phyloP scores from a whole-genome alignment of 78 protist species.

The Dictyostelium purpureum region DNA sequence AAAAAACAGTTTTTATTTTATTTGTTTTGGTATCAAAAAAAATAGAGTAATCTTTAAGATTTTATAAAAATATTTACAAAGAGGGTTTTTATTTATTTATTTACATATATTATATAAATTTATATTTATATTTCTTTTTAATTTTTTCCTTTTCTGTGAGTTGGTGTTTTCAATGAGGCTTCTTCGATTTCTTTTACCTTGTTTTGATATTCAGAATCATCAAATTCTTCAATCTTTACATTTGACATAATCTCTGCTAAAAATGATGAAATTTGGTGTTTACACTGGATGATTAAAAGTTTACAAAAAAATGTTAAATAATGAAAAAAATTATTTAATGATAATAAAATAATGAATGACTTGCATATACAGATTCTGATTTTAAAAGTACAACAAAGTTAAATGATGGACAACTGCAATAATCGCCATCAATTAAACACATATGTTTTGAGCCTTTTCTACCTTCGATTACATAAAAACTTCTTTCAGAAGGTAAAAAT shows the following conservation, averaged over 20 bases:
- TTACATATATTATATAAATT: too few relatives aligned
- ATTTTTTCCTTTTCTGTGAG: too few relatives aligned
- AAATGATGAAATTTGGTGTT: constrained; percentile 51
- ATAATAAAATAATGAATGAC: background rate
- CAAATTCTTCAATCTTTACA: background rate
- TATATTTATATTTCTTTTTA: too few relatives aligned
- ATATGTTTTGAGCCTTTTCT: constrained; percentile 51
- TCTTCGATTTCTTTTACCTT: constrained; percentile 29
- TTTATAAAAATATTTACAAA: too few relatives aligned
- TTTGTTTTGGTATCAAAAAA: too few relatives aligned
- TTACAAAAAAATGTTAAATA: background rate
- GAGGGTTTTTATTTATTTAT: too few relatives aligned
- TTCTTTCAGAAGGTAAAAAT: constrained; percentile 37
- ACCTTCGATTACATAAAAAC: constrained; percentile 52
- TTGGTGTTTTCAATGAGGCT: constrained; percentile 16
- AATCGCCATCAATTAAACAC: constrained; percentile 59
- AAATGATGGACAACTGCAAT: constrained; percentile 70
- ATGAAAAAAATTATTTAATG: background rate
- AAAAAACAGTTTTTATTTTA: too few relatives aligned
- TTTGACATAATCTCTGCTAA: constrained; percentile 13
- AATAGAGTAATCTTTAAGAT: too few relatives aligned
- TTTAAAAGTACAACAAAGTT: constrained; percentile 6
- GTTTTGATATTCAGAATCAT: constrained; percentile 31
- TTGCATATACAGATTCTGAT: constrained; percentile 28
- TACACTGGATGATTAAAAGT: constrained; percentile 42